Percentiles rank a stretch among this genome's conserved stretches.
Evolutionary conservation across 306 rosid species (phyloP).

Genomic region (Cucurbita maxima): DNA sequence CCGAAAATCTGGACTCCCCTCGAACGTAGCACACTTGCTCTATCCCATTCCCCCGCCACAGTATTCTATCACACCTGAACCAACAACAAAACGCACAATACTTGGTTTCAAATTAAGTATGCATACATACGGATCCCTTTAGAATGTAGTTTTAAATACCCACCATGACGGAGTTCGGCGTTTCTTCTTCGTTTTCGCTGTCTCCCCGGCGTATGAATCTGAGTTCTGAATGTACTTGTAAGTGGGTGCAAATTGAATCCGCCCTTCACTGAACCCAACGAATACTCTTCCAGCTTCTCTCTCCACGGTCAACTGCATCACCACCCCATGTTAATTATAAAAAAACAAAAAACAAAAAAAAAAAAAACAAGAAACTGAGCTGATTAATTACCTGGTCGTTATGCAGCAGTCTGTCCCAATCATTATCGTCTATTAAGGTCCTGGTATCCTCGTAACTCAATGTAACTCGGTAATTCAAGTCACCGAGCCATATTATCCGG

Average conservation of each 20-base stretch:
- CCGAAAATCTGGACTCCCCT: conserved; percentile 77
- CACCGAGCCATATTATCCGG: conserved; percentile 87
- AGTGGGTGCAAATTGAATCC: conserved; percentile 61
- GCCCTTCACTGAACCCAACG: conserved; percentile 54
- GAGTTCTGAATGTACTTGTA: conserved; percentile 76
- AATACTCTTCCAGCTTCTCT: conserved; percentile 69
- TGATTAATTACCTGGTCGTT: conserved; percentile 61
- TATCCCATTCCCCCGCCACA: conserved; percentile 66
- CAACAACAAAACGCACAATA: background rate
- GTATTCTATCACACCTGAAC: conserved; percentile 73
- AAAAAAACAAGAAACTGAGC: no score
- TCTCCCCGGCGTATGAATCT: conserved; percentile 76
- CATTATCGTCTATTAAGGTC: conserved; percentile 51
- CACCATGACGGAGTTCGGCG: conserved; percentile 83
- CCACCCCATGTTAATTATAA: background rate
- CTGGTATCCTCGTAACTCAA: conserved; percentile 77
- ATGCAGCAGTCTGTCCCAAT: conserved; percentile 66
- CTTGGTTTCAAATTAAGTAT: background rate
- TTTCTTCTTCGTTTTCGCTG: conserved; percentile 65
- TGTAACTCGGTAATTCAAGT: conserved; percentile 74
- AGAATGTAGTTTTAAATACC: no score
- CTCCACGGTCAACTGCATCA: conserved; percentile 46
- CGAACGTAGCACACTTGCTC: conserved; percentile 59
- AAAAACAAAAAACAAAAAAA: background rate
- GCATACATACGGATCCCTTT: background rate